Conservation (phyloP, 2,329 filamentous ascomycete species). For the Colletotrichum sp. region DNA sequence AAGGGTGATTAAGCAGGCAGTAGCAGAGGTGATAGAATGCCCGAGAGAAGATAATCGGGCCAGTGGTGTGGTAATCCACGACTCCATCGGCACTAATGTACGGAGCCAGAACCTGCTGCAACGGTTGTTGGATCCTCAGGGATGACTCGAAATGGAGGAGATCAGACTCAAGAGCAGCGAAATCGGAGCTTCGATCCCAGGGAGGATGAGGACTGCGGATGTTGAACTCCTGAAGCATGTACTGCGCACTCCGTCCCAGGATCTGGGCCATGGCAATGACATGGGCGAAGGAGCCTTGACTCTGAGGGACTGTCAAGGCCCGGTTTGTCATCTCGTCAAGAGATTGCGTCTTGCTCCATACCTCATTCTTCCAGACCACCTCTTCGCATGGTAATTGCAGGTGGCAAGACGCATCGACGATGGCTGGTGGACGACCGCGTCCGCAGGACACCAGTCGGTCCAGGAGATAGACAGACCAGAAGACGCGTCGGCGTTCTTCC, state of each 20-base stretch:
- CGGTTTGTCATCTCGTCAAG: neutral
- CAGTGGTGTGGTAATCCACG: neutral
- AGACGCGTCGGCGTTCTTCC: conserved; percentile 38
- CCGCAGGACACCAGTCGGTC: conserved; percentile 41
- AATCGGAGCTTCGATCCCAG: neutral
- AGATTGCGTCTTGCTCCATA: neutral
- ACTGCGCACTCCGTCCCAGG: neutral
- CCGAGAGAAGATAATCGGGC: neutral
- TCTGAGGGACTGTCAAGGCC: neutral
- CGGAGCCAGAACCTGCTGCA: neutral
- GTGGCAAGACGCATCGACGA: conserved; percentile 35
- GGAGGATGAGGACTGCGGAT: neutral
- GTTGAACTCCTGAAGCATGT: neutral
- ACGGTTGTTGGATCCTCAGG: neutral
- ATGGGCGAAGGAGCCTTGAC: neutral
- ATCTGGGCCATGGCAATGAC: neutral
- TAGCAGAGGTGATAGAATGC: neutral
- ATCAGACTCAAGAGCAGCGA: neutral
- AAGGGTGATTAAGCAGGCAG: neutral
- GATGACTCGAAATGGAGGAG: neutral
- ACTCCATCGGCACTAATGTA: neutral
- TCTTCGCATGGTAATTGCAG: conserved; percentile 32
- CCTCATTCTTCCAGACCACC: neutral
- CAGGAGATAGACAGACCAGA: conserved; percentile 43
- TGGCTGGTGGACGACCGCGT: conserved; percentile 34